phyloP scores from a whole-genome alignment of 768 basidiomycete species.

The Termitomyces sp. region DNA sequence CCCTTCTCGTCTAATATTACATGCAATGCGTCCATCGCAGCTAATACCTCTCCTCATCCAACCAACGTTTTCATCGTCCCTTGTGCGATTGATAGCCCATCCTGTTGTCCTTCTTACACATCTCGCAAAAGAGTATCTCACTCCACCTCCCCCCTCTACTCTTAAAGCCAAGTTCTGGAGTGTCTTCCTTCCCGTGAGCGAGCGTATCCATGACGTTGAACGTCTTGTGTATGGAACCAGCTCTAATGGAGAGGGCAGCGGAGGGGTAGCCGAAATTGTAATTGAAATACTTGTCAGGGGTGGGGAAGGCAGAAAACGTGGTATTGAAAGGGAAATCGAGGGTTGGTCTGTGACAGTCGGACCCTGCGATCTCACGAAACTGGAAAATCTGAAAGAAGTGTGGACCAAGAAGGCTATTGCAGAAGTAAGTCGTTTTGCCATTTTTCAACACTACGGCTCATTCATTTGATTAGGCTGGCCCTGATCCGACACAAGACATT shows the following conservation, averaged over 20 bases:
- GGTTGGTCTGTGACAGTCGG: slow-evolving; percentile 46
- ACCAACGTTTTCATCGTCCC: slow-evolving; percentile 59
- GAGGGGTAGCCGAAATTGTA: slow-evolving; percentile 46
- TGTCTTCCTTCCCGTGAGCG: slow-evolving; percentile 68
- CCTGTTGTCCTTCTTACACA: slow-evolving; percentile 66
- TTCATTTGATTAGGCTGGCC: slow-evolving; percentile 23
- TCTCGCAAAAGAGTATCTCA: slow-evolving; percentile 67
- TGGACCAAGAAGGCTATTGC: slow-evolving; percentile 33
- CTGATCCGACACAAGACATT: slow-evolving; percentile 64
- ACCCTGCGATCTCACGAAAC: slow-evolving; percentile 44
- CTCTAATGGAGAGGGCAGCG: slow-evolving; percentile 41
- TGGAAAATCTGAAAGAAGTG: slow-evolving; percentile 50
- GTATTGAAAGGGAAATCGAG: slow-evolving; percentile 57
- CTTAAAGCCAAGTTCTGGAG: slow-evolving; percentile 75
- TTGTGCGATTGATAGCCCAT: slow-evolving; percentile 64
- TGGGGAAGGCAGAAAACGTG: slow-evolving; percentile 43
- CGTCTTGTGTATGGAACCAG: slow-evolving; percentile 53
- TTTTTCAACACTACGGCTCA: neutral
- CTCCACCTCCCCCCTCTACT: slow-evolving; percentile 63
- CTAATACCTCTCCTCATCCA: slow-evolving; percentile 55
- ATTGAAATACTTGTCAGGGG: slow-evolving; percentile 58
- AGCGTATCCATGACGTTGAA: slow-evolving; percentile 56
- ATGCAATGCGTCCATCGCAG: slow-evolving; percentile 44
- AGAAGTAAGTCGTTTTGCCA: slow-evolving; percentile 24
- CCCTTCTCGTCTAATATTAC: slow-evolving; percentile 58